phyloP scores from a whole-genome alignment of 2,329 filamentous ascomycete species.

The Diplodia seriata region DNA sequence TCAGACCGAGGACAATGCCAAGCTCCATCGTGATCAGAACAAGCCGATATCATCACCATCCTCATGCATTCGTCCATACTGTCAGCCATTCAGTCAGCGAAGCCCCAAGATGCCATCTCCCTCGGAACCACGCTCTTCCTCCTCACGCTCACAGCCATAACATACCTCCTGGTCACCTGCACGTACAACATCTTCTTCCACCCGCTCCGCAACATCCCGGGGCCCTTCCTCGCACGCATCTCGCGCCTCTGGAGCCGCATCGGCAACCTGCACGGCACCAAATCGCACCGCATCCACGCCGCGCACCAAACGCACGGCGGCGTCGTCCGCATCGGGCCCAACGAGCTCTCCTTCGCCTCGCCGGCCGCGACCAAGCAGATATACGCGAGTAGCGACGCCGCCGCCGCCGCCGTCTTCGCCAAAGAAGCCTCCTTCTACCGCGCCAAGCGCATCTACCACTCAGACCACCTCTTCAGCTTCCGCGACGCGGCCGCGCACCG shows the following conservation, averaged over 20 bases:
- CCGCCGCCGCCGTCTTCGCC: neutral
- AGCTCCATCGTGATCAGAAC: neutral
- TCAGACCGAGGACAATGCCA: neutral
- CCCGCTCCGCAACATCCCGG: constrained; percentile 25
- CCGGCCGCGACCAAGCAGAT: neutral
- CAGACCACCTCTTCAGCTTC: constrained; percentile 1
- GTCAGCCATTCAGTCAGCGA: neutral
- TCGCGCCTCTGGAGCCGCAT: constrained; percentile 20
- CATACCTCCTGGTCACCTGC: neutral
- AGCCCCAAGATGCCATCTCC: neutral
- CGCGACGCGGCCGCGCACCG: constrained; percentile 13
- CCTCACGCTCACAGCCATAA: neutral
- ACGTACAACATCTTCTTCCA: constrained; percentile 28
- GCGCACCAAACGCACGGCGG: constrained; percentile 16
- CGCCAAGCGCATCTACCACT: constrained; percentile 18
- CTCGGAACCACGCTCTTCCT: neutral
- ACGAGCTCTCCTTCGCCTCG: constrained; percentile 27
- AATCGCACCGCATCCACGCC: constrained; percentile 12
- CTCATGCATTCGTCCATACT: neutral
- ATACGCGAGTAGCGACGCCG: neutral
- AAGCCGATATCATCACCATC: neutral
- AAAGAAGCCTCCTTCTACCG: constrained; percentile 12
- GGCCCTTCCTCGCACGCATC: constrained; percentile 14
- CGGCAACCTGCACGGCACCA: constrained; percentile 2
- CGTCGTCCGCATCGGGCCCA: constrained; percentile 29